Evolutionary conservation across 2,329 filamentous ascomycete genomes (phyloP).

Genomic region (Aspergillus costaricaensis): DNA sequence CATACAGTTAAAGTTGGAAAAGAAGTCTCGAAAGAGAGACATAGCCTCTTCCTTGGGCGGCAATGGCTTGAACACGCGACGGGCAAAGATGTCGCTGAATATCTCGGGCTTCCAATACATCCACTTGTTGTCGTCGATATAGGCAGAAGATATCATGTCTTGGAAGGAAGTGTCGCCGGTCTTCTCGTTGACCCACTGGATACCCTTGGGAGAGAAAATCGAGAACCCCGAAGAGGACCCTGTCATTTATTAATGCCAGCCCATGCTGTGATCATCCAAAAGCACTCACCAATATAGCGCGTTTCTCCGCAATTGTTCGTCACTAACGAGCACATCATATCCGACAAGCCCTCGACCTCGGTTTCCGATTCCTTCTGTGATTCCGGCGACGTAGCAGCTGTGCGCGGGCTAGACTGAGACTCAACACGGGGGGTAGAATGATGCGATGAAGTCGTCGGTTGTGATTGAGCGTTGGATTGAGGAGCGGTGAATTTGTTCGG

Average conservation of each 20-base stretch:
- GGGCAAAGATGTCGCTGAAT: constrained; percentile 86
- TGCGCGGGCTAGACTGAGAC: constrained; percentile 53
- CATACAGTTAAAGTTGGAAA: constrained; percentile 99
- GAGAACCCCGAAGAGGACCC: constrained; percentile 97
- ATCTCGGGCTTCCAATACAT: constrained; percentile 98
- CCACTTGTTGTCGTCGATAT: constrained; percentile 91
- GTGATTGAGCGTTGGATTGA: constrained; percentile 29
- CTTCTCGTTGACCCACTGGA: constrained; percentile 97
- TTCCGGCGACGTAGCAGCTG: constrained; percentile 55
- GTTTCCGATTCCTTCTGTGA: constrained; percentile 58
- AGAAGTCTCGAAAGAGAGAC: constrained; percentile 88
- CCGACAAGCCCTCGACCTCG: constrained; percentile 84
- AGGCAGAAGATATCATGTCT: constrained; percentile 89
- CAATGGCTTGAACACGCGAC: constrained; percentile 78
- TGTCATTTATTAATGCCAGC: constrained; percentile 41
- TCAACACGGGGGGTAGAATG: constrained; percentile 51
- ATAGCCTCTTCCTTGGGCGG: constrained; percentile 85
- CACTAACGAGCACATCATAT: constrained; percentile 98
- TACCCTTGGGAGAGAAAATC: constrained; percentile 97
- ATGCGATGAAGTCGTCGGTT: constrained; percentile 39
- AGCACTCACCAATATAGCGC: constrained; percentile 80
- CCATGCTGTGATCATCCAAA: neutral
- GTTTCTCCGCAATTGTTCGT: constrained; percentile 95
- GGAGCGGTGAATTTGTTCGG: constrained; percentile 32
- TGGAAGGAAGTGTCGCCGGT: constrained; percentile 95